A percentile compares a stretch with the other conserved stretches of the same genome.
Conservation (phyloP, 805 yeast species). For the Zygoascus flipseniorum region DNA sequence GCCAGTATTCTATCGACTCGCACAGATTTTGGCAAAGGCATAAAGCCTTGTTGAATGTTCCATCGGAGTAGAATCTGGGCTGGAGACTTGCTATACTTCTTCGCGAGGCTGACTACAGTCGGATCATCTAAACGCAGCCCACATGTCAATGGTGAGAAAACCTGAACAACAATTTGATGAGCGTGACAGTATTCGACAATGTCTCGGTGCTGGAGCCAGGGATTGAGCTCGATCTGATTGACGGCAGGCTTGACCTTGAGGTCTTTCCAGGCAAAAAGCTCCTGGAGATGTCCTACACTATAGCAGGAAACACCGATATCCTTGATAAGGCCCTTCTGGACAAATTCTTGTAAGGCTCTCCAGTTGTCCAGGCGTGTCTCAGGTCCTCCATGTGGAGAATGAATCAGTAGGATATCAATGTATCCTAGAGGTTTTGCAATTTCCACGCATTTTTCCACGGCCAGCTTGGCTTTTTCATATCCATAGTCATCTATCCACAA, state of each 20-base stretch:
- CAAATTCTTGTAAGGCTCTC: conserved; percentile 42
- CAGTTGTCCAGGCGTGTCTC: conserved; percentile 15
- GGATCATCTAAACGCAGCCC: conserved; percentile 53
- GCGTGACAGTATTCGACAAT: conserved; percentile 52
- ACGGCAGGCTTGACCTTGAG: conserved; percentile 55
- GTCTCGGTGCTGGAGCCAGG: conserved; percentile 65
- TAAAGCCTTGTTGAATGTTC: conserved; percentile 40
- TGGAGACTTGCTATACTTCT: conserved; percentile 42
- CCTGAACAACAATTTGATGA: conserved; percentile 55
- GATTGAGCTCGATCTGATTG: conserved; percentile 77
- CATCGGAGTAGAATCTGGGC: conserved; percentile 47
- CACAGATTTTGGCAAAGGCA: conserved; percentile 71
- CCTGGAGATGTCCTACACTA: conserved; percentile 48
- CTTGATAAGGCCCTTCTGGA: conserved; percentile 40
- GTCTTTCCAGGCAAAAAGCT: conserved; percentile 39
- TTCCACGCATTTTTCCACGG: conserved; percentile 50
- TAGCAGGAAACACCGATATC: conserved; percentile 59
- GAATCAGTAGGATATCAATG: conserved; percentile 64
- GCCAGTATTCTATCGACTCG: conserved; percentile 48
- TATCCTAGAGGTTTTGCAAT: conserved; percentile 41
- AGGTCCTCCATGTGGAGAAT: conserved; percentile 34
- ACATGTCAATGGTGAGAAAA: conserved; percentile 71
- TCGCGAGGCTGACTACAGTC: conserved; percentile 44
- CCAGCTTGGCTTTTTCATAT: conserved; percentile 43
- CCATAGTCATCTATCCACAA: conserved; percentile 70